phyloP scores from a whole-genome alignment of 2,329 filamentous ascomycete genomes.

The Calonectria montana region DNA sequence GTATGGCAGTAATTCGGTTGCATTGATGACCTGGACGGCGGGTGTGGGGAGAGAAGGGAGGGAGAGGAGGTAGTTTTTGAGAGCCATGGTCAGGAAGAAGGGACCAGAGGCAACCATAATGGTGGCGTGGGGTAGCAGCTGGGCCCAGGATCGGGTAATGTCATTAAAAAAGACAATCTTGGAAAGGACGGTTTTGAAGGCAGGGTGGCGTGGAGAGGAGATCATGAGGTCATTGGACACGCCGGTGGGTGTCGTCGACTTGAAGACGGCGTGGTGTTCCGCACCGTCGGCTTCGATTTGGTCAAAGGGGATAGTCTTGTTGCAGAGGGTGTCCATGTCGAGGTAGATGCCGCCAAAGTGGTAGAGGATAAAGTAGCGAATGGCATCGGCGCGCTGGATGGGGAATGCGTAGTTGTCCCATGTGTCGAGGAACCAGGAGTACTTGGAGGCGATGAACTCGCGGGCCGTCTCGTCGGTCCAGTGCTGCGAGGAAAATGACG shows the following conservation, averaged over 20 bases:
- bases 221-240: constrained; percentile 87
- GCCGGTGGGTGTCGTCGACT: constrained; percentile 74
- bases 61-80: constrained; percentile 76
- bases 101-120: constrained; percentile 85
- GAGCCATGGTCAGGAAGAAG: constrained; percentile 78
- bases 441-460: constrained; percentile 76
- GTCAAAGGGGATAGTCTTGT: constrained; percentile 42
- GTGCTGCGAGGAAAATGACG: constrained; percentile 61
- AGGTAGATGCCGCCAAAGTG: constrained; percentile 81
- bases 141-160: constrained; percentile 68
- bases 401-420: constrained; percentile 77
- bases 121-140: constrained; percentile 75
- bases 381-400: constrained; percentile 79
- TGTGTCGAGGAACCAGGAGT: constrained; percentile 78
- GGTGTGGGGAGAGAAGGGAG: constrained; percentile 47
- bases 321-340: constrained; percentile 58
- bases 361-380: constrained; percentile 79
- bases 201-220: constrained; percentile 76
- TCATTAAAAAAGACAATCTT: constrained; percentile 72
- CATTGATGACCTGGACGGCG: constrained; percentile 40
- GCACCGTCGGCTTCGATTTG: constrained; percentile 40
- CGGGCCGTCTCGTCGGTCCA: constrained; percentile 77
- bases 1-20: constrained; percentile 35
- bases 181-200: constrained; percentile 77
- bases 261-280: constrained; percentile 38